Base-by-base conservation (phyloP, 495 filamentous ascomycete species). In the Pyrenopolyporus hunteri region DNA sequence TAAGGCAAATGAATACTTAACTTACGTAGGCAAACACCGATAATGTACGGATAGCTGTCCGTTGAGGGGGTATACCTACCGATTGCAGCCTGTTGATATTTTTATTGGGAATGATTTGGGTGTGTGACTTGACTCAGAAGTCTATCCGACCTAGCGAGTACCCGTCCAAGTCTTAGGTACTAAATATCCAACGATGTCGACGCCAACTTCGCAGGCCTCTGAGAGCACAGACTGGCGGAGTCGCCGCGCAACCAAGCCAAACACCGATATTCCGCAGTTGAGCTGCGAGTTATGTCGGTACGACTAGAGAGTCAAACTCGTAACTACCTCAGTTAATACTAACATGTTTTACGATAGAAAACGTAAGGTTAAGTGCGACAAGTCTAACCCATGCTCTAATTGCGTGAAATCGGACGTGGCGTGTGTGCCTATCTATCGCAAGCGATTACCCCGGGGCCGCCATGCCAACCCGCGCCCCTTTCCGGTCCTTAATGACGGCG, bases 341-440 rank as follows among this genome's bases (percentile, higher is more conserved):
- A 28, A 46, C 4, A 29, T 13, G 6, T 47, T 28, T 6, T 22
- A 11, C 36, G 13, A 16, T 29, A 57, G 61, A 26, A 35, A 49
- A 9, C 47, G 55, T 2, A 65, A 65, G 29, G 22, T 65, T 2
- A 65, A 65, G 31, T 65, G 61, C 40, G 56, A 65, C 25, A 65
- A 60, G 22, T 40, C 37, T 6, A 54, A 26, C 11, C 61, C 61
- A 32, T 65, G 56, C 14, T 46, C 49, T 26, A 59, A 59, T 19
- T 65, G 61, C 26, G 19, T 31, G 14, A 53, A 37, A 43, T 11
- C 48, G 11, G 61, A 29, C 11, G 31, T 45, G 1, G 22, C 16
- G 7, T 65, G 61, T 29, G 26, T 55, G 7, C 61, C 61, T 14
- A 45, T 65, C 14, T 43, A 65, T 53, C 47, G 56, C 25, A 50